Percentiles rank a stretch among this genome's conserved stretches.
phyloP scores from a whole-genome alignment of 164 flowering plant genomes.

The Berberis thunbergii region DNA sequence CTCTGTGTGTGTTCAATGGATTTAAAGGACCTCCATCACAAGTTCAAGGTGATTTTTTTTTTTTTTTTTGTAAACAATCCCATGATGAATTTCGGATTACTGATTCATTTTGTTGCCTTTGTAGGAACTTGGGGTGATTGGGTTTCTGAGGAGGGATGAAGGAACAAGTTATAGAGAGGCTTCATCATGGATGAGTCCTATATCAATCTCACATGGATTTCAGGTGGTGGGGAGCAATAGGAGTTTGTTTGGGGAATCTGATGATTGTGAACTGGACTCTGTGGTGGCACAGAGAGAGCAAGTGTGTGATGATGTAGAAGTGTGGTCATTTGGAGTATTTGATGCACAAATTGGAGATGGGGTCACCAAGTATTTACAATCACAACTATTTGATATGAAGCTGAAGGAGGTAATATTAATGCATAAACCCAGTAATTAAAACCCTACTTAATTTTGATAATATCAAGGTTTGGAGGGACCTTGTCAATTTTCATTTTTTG shows the following conservation, averaged over 20 bases:
- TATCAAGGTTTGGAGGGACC: no score
- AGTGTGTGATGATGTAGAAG: slow-evolving; percentile 25
- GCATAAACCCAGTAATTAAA: no score
- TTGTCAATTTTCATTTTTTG: no score
- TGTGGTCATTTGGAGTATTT: slow-evolving; percentile 54
- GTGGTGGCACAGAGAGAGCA: slow-evolving; percentile 58
- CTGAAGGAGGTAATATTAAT: slow-evolving; percentile 29
- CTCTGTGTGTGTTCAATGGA: no score
- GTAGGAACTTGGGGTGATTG: slow-evolving; percentile 16
- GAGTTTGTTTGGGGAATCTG: slow-evolving; percentile 3
- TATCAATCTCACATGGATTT: slow-evolving; percentile 33
- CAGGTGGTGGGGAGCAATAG: slow-evolving; percentile 27
- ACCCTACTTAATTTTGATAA: no score
- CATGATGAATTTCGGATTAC: no score
- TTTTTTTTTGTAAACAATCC: no score
- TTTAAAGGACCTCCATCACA: no score
- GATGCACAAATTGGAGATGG: slow-evolving; percentile 29
- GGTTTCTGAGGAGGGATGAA: slow-evolving; percentile 10
- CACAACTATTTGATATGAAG: slow-evolving; percentile 37
- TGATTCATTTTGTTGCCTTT: no score
- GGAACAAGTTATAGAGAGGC: slow-evolving; percentile 12
- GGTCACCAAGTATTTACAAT: slow-evolving; percentile 35
- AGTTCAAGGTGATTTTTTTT: no score
- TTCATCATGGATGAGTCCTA: slow-evolving; percentile 39
- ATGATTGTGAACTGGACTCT: slow-evolving; percentile 17